These are phyloP conservation scores for Globisporangium splendens DNA, from an alignment of 352 stramenopile species.

Conservation along the genomic window DNA sequence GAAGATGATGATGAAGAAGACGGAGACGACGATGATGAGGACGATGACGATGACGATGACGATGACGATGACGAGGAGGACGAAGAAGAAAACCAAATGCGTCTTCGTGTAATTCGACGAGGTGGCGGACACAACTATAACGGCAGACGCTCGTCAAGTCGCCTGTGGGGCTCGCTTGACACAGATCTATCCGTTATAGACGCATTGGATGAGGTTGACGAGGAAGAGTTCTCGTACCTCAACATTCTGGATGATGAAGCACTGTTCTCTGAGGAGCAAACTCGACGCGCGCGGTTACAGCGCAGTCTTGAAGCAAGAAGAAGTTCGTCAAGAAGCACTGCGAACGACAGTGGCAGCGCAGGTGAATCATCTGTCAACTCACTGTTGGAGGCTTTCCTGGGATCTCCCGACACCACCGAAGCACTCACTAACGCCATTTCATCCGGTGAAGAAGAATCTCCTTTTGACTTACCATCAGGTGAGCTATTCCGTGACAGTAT, in stretches of 20 bases:
- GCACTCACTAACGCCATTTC: neutral
- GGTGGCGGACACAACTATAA: slow-evolving; percentile 22
- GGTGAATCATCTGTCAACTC: slow-evolving; percentile 5
- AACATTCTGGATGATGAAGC: slow-evolving; percentile 70
- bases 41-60: slow-evolving; percentile 56
- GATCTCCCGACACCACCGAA: slow-evolving; percentile 2
- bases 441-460: slow-evolving; percentile 6
- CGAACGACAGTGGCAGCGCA: neutral
- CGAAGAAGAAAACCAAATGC: slow-evolving; percentile 52
- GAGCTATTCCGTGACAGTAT: slow-evolving; percentile 12
- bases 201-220: slow-evolving; percentile 74
- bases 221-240: slow-evolving; percentile 84
- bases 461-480: slow-evolving; percentile 14
- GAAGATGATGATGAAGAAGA: slow-evolving; percentile 72
- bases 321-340: neutral
- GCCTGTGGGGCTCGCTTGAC: slow-evolving; percentile 69
- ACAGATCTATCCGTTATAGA: slow-evolving; percentile 68
- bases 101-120: slow-evolving; percentile 49
- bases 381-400: slow-evolving; percentile 15
- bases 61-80: slow-evolving; percentile 59
- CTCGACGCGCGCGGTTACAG: slow-evolving; percentile 30
- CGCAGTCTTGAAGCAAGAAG: slow-evolving; percentile 13
- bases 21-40: slow-evolving; percentile 53
- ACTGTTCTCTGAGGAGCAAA: slow-evolving; percentile 52
- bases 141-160: slow-evolving; percentile 32